These are phyloP conservation scores for Monosporascus cannonballus DNA, from an alignment of 2,329 filamentous ascomycete genomes.

Conservation along the genomic window DNA sequence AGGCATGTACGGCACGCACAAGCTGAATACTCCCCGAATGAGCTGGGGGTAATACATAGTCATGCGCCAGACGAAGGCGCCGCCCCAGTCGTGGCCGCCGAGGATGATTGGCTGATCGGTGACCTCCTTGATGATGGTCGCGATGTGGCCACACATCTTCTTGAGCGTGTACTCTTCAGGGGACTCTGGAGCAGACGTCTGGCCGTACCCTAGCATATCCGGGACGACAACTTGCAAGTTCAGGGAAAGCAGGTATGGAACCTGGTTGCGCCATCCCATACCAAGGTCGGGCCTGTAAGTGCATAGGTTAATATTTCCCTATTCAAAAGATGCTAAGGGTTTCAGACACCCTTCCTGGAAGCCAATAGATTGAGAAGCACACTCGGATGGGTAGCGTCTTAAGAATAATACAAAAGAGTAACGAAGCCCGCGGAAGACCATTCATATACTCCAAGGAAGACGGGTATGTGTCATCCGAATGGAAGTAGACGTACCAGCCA, in stretches of 20 bases:
- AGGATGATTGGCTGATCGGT: conserved; percentile 60
- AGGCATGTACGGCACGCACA: conserved; percentile 70
- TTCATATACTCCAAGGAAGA: too few relatives aligned
- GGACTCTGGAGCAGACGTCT: conserved; percentile 62
- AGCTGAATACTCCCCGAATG: conserved; percentile 66
- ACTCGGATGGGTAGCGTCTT: too few relatives aligned
- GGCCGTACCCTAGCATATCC: conserved; percentile 82
- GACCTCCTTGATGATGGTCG: conserved; percentile 57
- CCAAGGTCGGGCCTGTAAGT: conserved; percentile 74
- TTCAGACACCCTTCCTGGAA: background rate
- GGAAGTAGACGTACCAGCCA: conserved; percentile 19
- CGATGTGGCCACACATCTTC: conserved; percentile 68
- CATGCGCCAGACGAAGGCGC: conserved; percentile 60
- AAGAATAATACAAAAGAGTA: too few relatives aligned
- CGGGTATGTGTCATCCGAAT: too few relatives aligned
- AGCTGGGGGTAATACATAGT: conserved; percentile 68
- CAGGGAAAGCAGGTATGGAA: conserved; percentile 66
- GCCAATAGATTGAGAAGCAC: background rate
- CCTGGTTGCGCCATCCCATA: conserved; percentile 85
- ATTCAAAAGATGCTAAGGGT: background rate
- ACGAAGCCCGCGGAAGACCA: too few relatives aligned
- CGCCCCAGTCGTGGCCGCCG: conserved; percentile 93
- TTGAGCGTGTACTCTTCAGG: conserved; percentile 64
- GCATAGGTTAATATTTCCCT: conserved; percentile 2
- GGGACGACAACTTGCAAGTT: conserved; percentile 76